phyloP scores from a whole-genome alignment of 257 asterid species.

The Apocynum venetum region DNA sequence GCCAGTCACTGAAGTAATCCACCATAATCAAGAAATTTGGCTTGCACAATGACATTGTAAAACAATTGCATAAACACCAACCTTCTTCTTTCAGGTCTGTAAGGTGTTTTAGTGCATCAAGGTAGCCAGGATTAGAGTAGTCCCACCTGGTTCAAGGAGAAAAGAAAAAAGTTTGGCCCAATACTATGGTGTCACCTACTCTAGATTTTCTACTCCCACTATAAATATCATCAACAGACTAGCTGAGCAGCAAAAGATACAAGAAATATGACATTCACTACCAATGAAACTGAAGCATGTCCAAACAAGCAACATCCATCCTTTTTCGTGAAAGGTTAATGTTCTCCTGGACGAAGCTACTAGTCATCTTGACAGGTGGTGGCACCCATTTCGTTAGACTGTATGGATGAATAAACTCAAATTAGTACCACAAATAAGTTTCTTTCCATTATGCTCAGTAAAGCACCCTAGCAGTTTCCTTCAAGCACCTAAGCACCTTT shows the following conservation, averaged over 20 bases:
- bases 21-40: constrained; percentile 27
- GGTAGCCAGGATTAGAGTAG: constrained; percentile 82
- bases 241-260: neutral
- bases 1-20: constrained; percentile 30
- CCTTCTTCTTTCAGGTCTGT: constrained; percentile 96
- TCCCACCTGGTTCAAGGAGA: constrained; percentile 79
- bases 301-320: constrained; percentile 88
- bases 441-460: neutral
- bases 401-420: constrained; percentile 20
- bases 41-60: constrained; percentile 3
- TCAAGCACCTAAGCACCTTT: neutral
- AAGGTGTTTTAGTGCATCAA: constrained; percentile 95
- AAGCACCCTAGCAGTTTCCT: neutral
- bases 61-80: constrained; percentile 28
- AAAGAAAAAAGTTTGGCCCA: neutral
- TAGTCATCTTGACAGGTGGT: constrained; percentile 95
- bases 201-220: neutral
- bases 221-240: neutral
- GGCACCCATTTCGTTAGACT: constrained; percentile 99
- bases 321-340: constrained; percentile 74
- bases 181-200: neutral
- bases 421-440: neutral
- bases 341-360: constrained; percentile 72
- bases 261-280: constrained; percentile 20
- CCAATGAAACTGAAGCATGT: constrained; percentile 99